These are phyloP conservation scores for Apiotrichum brassicae DNA, from an alignment of 1,284 basidiomycete species.

Conservation along the genomic window DNA sequence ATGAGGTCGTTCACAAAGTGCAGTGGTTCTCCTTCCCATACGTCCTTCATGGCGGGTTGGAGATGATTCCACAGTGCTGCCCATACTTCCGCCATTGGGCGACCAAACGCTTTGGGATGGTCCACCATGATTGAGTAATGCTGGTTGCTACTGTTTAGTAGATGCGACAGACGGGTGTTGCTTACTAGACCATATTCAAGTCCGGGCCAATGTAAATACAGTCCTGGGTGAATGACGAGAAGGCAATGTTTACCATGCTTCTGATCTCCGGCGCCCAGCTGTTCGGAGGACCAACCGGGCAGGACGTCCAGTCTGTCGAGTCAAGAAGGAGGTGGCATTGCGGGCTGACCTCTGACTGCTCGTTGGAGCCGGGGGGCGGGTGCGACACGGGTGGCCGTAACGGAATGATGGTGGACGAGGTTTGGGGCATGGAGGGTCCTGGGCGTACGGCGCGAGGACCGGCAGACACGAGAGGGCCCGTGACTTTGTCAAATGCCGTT, in stretches of 20 bases:
- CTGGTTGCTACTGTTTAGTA: slow-evolving; percentile 28
- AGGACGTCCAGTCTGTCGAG: slow-evolving; percentile 32
- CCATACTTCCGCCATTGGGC: slow-evolving; percentile 29
- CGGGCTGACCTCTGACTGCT: no score
- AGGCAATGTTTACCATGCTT: background rate
- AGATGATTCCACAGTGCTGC: slow-evolving; percentile 22
- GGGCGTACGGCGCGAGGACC: background rate
- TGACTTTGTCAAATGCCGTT: no score
- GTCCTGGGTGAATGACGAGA: slow-evolving; percentile 12
- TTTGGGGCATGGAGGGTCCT: background rate
- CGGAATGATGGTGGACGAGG: background rate
- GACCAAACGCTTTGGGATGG: slow-evolving; percentile 30
- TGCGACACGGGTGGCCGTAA: no score
- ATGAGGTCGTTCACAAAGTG: slow-evolving; percentile 28
- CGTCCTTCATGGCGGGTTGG: slow-evolving; percentile 15
- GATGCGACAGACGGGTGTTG: background rate
- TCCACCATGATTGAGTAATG: slow-evolving; percentile 22
- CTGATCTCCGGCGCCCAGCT: slow-evolving; percentile 13
- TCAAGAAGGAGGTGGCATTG: slow-evolving; percentile 26
- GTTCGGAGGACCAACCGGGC: slow-evolving; percentile 25
- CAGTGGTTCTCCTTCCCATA: slow-evolving; percentile 13
- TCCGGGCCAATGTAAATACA: slow-evolving; percentile 34
- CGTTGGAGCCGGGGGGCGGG: no score
- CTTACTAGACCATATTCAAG: slow-evolving; percentile 29
- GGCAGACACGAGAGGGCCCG: background rate